Percentiles rank a stretch among this genome's conserved stretches.
Evolutionary conservation across 805 yeast species (phyloP).

Genomic region (Candida chilensis): DNA sequence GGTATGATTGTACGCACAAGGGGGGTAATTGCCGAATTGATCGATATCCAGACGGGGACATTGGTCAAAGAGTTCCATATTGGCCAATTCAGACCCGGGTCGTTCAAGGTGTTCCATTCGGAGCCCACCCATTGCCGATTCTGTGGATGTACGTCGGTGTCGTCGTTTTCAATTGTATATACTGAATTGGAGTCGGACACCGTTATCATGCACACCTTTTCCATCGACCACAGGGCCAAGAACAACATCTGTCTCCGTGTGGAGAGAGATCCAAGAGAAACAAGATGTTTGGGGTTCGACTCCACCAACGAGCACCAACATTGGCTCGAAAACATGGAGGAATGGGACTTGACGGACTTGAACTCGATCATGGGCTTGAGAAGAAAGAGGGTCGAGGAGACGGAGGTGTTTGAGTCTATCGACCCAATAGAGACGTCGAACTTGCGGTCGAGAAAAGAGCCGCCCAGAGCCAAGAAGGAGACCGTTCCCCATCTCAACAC

Average conservation of each 20-base stretch:
- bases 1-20: constrained; percentile 64
- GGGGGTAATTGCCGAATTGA: constrained; percentile 48
- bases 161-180: constrained; percentile 65
- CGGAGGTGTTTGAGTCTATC: no score
- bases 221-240: constrained; percentile 65
- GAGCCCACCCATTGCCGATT: constrained; percentile 85
- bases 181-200: constrained; percentile 48
- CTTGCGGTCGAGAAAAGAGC: not conserved
- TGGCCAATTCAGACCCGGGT: constrained; percentile 49
- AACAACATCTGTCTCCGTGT: constrained; percentile 78
- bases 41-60: constrained; percentile 75
- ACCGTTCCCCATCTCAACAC: constrained; percentile 12
- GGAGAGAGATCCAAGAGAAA: constrained; percentile 89
- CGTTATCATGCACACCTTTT: constrained; percentile 64
- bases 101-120: constrained; percentile 67
- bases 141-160: constrained; percentile 82
- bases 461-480: not conserved
- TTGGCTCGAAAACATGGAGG: constrained; percentile 58
- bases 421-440: not conserved
- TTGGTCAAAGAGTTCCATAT: constrained; percentile 52
- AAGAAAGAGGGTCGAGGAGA: constrained; percentile 9
- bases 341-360: constrained; percentile 74
- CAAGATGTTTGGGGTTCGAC: constrained; percentile 80
- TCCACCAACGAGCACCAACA: constrained; percentile 62
- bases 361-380: constrained; percentile 65